Percentiles rank a stretch among this genome's conserved stretches.
These are phyloP conservation scores for Carex kokanica DNA, from an alignment of 176 grass and related monocot genomes.

Conservation along the genomic window DNA sequence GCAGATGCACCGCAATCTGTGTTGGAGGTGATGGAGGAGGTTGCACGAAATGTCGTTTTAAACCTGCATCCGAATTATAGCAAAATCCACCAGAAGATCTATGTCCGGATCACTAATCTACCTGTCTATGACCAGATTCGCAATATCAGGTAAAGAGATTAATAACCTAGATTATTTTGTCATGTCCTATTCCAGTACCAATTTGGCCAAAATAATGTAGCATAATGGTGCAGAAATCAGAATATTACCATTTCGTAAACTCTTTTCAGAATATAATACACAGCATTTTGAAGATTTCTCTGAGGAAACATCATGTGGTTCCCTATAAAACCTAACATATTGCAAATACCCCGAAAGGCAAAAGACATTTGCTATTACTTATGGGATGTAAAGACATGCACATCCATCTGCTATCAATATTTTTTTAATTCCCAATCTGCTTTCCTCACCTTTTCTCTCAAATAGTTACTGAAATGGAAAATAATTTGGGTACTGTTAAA, in stretches of 20 bases:
- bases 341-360: neutral
- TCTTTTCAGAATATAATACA: neutral
- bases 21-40: conserved; percentile 96
- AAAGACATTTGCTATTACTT: neutral
- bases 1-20: conserved; percentile 95
- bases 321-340: neutral
- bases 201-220: neutral
- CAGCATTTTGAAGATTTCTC: neutral
- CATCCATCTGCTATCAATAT: neutral
- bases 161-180: neutral
- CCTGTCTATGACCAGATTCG: conserved; percentile 98
- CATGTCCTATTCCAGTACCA: neutral
- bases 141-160: conserved; percentile 66
- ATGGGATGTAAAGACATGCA: neutral
- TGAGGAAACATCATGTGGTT: neutral
- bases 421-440: neutral
- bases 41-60: conserved; percentile 91
- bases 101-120: conserved; percentile 87
- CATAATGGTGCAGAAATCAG: neutral
- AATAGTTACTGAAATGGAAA: neutral
- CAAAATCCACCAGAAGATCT: conserved; percentile 94
- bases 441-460: neutral
- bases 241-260: neutral
- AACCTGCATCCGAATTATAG: conserved; percentile 89
- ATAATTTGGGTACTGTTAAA: neutral